Evolutionary conservation across 2,329 filamentous ascomycete species (phyloP), one percentile per base, ranked within the genome.

Genomic region (Penicillium sp.): DNA sequence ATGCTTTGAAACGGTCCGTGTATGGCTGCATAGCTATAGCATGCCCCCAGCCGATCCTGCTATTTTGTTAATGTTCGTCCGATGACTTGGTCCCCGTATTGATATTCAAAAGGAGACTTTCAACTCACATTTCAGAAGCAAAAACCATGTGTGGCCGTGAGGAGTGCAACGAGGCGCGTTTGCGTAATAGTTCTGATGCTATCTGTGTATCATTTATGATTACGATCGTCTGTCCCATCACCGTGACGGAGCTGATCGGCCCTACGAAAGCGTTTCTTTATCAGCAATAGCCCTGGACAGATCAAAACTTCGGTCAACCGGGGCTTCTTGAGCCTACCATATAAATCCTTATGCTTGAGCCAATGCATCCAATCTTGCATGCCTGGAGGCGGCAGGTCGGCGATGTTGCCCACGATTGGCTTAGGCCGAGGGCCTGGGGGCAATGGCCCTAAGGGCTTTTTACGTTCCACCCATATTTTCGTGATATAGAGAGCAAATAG

Each of bases 391-490:
- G 82, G 82, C 9, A 84, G 67, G 59, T 84, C 81, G 1, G 61
- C 59, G 14, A 84, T 58, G 61, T 84, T 84, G 3, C 82, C 82
- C 6, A 84, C 33, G 0, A 84, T 16, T 0, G 80, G 80, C 7
- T 79, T 64, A 0, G 74, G 74, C 39, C 72, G 81, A 0, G 82
- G 83, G 0, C 83, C 82, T 1, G 82, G 82, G 0, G 81, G 82
- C 0, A 82, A 64, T 14, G 49, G 35, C 9, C 24, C 26, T 7
- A 14, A 11, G n/a, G 33, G 26, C 16, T 35, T 45, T 33, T 43
- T 45, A 14, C 39, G 10, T 16, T 8, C 26, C n/a, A 52, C 4
- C 44, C 22, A 46, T 13, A 47, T 0, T 33, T 19, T 53, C 10
- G 21, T 37, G 13, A 22, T 27, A 39, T 46, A 53, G 33, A 53